phyloP scores from a whole-genome alignment of 192 early-diverging fungal species.

The Linnemannia elongata region DNA sequence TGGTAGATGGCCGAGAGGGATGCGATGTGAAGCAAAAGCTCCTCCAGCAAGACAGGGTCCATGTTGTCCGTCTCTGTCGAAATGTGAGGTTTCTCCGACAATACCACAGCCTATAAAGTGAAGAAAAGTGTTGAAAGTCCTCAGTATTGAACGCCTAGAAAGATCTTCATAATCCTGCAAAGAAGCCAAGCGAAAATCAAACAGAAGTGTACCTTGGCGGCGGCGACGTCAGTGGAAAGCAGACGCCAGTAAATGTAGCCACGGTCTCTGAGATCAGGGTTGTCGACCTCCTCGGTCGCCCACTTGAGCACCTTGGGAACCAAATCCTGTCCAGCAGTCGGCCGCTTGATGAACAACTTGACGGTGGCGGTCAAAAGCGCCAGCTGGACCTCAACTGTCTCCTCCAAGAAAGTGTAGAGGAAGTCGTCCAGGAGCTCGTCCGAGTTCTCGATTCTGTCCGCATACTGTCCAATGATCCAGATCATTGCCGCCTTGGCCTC shows the following conservation, averaged over 20 bases:
- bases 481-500: slow-evolving; percentile 99
- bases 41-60: slow-evolving; percentile 86
- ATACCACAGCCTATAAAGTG: slow-evolving; percentile 78
- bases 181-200: neutral
- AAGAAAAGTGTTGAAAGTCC: neutral
- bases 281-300: slow-evolving; percentile 95
- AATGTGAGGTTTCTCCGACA: slow-evolving; percentile 95
- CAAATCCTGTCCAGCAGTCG: slow-evolving; percentile 90
- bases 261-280: slow-evolving; percentile 97
- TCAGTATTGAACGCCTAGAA: neutral
- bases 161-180: neutral
- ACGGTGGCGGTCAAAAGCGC: slow-evolving; percentile 95
- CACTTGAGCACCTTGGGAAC: slow-evolving; percentile 95
- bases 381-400: slow-evolving; percentile 92
- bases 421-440: slow-evolving; percentile 91
- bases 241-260: slow-evolving; percentile 99
- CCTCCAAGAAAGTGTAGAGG: slow-evolving; percentile 91
- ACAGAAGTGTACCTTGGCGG: slow-evolving; percentile 72
- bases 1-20: slow-evolving; percentile 93
- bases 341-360: slow-evolving; percentile 96
- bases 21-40: slow-evolving; percentile 88
- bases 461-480: slow-evolving; percentile 99
- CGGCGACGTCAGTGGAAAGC: slow-evolving; percentile 93
- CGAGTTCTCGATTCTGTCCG: slow-evolving; percentile 97
- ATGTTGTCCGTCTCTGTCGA: slow-evolving; percentile 95